These are phyloP conservation scores for Jaltomata sinuosa DNA, from an alignment of 257 asterid genomes.

Conservation along the genomic window DNA sequence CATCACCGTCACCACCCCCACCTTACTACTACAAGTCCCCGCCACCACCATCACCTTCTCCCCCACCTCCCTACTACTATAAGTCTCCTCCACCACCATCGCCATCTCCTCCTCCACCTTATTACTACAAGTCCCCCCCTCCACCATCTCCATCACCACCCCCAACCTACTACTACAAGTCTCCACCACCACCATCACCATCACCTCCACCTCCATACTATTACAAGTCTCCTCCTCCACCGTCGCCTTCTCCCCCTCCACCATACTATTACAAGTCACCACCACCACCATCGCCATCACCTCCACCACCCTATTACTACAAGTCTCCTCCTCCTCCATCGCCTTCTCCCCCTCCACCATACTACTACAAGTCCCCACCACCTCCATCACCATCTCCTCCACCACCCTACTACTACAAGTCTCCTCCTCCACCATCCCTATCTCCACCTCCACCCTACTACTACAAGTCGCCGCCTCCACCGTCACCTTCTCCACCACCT, in stretches of 20 bases:
- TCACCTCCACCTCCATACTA: too few species aligned
- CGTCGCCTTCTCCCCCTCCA: too few species aligned
- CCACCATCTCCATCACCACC: too few species aligned
- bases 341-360: background rate
- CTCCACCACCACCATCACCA: too few species aligned
- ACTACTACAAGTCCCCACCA: background rate
- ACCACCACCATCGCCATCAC: too few species aligned
- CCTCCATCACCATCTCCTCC: slow-evolving; percentile 6
- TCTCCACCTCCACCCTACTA: slow-evolving; percentile 4
- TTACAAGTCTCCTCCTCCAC: too few species aligned
- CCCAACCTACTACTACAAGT: too few species aligned
- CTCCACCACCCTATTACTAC: background rate
- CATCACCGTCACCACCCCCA: background rate
- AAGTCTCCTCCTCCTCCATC: background rate
- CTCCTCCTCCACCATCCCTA: slow-evolving; percentile 16
- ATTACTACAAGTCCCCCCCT: too few species aligned
- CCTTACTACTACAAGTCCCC: background rate
- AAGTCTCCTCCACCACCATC: too few species aligned
- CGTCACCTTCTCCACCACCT: slow-evolving; percentile 2
- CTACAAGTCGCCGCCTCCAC: slow-evolving; percentile 13
- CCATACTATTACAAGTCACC: too few species aligned
- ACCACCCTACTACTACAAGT: background rate
- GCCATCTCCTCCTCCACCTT: too few species aligned
- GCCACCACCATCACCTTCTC: background rate
- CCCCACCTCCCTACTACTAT: background rate